Conservation (phyloP, 1,139 yeast genomes). For the Nakaseomyces nivariensis region DNA sequence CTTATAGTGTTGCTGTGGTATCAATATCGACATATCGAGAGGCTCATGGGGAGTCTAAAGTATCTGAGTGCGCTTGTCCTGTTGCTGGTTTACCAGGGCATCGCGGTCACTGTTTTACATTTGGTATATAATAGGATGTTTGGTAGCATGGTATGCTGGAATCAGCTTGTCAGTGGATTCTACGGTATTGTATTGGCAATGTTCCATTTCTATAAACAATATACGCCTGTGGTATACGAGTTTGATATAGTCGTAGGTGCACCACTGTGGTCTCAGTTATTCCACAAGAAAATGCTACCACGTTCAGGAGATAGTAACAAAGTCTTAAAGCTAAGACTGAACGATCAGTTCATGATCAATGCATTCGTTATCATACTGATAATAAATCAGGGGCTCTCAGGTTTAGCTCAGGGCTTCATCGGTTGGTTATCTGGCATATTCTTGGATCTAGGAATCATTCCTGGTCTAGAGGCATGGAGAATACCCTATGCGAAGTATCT, state of each 20-base stretch:
- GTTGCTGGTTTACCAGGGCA: slow-evolving; percentile 19
- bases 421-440: slow-evolving; percentile 28
- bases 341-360: slow-evolving; percentile 25
- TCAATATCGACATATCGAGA: slow-evolving; percentile 23
- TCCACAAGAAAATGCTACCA: slow-evolving; percentile 1
- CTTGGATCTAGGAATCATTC: slow-evolving; percentile 23
- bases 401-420: slow-evolving; percentile 21
- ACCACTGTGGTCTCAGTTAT: slow-evolving; percentile 14
- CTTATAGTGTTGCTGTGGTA: slow-evolving; percentile 26
- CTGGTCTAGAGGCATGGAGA: slow-evolving; percentile 21
- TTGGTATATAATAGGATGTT: slow-evolving; percentile 11
- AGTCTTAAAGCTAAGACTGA: slow-evolving; percentile 16
- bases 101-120: slow-evolving; percentile 11
- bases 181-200: slow-evolving; percentile 21
- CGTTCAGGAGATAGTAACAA: not conserved
- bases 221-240: slow-evolving; percentile 27
- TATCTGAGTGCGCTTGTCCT: slow-evolving; percentile 22
- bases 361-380: slow-evolving; percentile 16
- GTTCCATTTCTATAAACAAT: slow-evolving; percentile 27
- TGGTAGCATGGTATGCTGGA: slow-evolving; percentile 12
- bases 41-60: slow-evolving; percentile 27
- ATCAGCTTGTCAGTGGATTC: slow-evolving; percentile 23
- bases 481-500: slow-evolving; percentile 13
- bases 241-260: slow-evolving; percentile 19
- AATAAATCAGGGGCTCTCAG: slow-evolving; percentile 25